Base-by-base conservation (phyloP, 352 stramenopile genomes). In the Phytophthora podocarpi region DNA sequence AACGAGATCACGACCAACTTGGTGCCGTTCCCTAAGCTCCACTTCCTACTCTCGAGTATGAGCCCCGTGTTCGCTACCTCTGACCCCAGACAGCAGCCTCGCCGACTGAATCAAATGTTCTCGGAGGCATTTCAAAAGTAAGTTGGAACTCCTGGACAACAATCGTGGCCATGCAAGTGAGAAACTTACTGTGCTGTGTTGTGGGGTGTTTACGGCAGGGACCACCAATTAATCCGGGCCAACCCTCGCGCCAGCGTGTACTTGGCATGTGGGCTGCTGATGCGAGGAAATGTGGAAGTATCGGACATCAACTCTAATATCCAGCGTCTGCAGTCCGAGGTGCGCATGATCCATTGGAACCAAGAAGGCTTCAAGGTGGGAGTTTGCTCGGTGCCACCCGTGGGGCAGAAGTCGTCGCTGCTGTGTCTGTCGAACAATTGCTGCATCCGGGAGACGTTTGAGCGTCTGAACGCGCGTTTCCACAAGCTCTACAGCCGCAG, bases 1-100 rank as follows among this genome's bases (percentile, higher is more conserved):
- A 98, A 87, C 34, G 95, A 99, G 82, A 98, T 99, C 82, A 91
- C 98, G 77, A 98, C 95, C 47, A 99, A 99, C 85, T 76, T 99
- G 73, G 96, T 99, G 37, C 96, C 97, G 41, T 99, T 98, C 80
- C 96, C 96, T 41, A 92, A 92, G 51, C 98, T 99, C 76, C 96
- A 99, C 79, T 99, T 99, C 76, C 98, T 99, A 91, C 84, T 99
- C 13, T 98, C 82, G 32, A 98, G 92, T 18, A 99, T 98, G 70
- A 95, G 96, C 39, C 97, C 97, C 7, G 87, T 99, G 35, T n/a
- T n/a, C n/a, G n/a, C n/a, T n/a, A n/a, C n/a, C n/a, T n/a, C n/a
- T n/a, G 76, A 89, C 21, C 64, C 75, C 9, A 73, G 80, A 2
- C 78, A 88, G 49, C 79, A 91, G 36, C 76, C 77, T 26, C 67